Conservation (phyloP, 179 eudicot genomes). For the Actinidia polygama region DNA sequence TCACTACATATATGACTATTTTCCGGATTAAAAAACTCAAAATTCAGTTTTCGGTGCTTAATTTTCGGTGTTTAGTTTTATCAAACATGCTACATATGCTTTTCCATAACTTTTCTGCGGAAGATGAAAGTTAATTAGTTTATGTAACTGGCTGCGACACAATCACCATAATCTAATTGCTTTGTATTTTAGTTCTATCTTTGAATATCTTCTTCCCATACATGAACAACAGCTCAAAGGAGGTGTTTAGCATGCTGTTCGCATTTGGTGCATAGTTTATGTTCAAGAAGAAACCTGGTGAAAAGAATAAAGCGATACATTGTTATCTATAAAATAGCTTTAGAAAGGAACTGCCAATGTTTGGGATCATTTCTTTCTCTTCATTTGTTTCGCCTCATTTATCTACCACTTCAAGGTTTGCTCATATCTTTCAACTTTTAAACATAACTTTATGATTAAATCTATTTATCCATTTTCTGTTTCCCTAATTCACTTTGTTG, state of each 20-base stretch:
- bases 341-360: background rate
- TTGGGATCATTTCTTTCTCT: constrained; percentile 18
- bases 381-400: constrained; percentile 21
- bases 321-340: constrained; percentile 10
- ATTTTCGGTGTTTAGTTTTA: too few species aligned
- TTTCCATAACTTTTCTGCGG: background rate
- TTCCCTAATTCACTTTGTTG: background rate
- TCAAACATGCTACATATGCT: background rate
- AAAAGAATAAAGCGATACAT: background rate
- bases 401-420: constrained; percentile 26
- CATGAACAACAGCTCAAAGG: constrained; percentile 7
- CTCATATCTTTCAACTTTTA: background rate
- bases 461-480: background rate
- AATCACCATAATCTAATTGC: background rate
- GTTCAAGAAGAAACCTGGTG: constrained; percentile 1
- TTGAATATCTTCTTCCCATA: constrained; percentile 1
- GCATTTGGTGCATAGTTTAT: constrained; percentile 14
- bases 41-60: too few species aligned
- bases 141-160: background rate
- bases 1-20: too few species aligned
- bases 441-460: background rate
- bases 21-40: too few species aligned
- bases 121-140: background rate
- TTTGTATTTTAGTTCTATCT: background rate
- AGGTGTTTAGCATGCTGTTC: constrained; percentile 1